Conservation (phyloP, 1,284 basidiomycete species). For the Pseudomicrostroma phylloplanum region DNA sequence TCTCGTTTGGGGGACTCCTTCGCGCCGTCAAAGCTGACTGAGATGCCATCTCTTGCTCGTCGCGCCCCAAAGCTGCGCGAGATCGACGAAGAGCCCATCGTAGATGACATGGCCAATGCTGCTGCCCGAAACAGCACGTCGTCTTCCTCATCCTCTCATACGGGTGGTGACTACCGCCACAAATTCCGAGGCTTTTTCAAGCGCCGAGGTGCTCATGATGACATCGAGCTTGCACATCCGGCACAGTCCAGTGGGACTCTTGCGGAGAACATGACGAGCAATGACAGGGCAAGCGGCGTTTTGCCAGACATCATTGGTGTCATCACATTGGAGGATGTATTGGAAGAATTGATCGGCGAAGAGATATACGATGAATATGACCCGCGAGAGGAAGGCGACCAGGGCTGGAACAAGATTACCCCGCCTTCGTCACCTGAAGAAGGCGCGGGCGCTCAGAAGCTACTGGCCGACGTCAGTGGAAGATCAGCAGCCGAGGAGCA, state of each 20-base stretch:
- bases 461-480: too few relatives aligned
- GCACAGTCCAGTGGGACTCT: slow-evolving; percentile 42
- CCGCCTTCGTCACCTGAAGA: not conserved
- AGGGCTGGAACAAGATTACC: not conserved
- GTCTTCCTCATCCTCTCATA: not conserved
- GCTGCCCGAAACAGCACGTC: not conserved
- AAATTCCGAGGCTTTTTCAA: slow-evolving; percentile 13
- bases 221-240: slow-evolving; percentile 67
- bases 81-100: slow-evolving; percentile 42
- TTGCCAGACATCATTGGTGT: slow-evolving; percentile 61
- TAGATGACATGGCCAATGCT: not conserved
- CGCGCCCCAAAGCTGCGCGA: slow-evolving; percentile 25
- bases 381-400: slow-evolving; percentile 27
- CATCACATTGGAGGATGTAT: slow-evolving; percentile 84
- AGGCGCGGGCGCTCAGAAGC: not conserved
- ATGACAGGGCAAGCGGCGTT: slow-evolving; percentile 53
- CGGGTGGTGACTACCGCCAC: slow-evolving; percentile 12
- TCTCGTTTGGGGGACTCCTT: slow-evolving; percentile 48
- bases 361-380: slow-evolving; percentile 49
- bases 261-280: slow-evolving; percentile 17
- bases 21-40: slow-evolving; percentile 31
- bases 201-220: slow-evolving; percentile 49
- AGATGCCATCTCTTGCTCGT: slow-evolving; percentile 9
- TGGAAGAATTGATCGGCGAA: slow-evolving; percentile 60
- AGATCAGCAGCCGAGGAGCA: too few relatives aligned